These are phyloP conservation scores for Fusarium metavorans DNA, from an alignment of 2,329 filamentous ascomycete species.

Conservation along the genomic window DNA sequence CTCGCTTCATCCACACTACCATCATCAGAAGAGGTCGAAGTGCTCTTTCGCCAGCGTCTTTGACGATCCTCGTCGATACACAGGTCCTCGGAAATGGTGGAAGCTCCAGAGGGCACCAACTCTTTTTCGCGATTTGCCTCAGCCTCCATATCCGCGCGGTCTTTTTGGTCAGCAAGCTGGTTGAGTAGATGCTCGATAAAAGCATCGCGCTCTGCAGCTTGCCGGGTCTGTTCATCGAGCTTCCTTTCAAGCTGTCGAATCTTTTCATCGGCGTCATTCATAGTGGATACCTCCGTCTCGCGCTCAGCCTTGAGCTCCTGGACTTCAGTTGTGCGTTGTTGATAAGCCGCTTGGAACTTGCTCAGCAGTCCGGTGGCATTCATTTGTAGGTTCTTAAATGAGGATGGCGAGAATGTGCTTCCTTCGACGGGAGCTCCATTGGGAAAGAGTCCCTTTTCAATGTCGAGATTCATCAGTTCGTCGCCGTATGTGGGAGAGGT, in stretches of 20 bases:
- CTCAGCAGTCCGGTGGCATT: constrained; percentile 67
- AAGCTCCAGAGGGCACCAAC: constrained; percentile 51
- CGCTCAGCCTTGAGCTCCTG: constrained; percentile 65
- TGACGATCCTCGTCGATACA: constrained; percentile 64
- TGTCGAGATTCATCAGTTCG: constrained; percentile 67
- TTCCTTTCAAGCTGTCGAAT: constrained; percentile 68
- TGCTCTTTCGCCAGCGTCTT: constrained; percentile 57
- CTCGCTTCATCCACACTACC: constrained; percentile 63
- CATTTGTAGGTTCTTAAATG: constrained; percentile 71
- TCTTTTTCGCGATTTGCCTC: constrained; percentile 46
- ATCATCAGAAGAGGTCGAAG: constrained; percentile 64
- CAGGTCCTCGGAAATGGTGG: constrained; percentile 64
- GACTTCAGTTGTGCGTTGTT: constrained; percentile 62
- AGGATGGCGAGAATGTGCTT: constrained; percentile 68
- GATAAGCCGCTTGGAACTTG: constrained; percentile 70
- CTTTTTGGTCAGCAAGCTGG: constrained; percentile 66
- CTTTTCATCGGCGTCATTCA: constrained; percentile 66
- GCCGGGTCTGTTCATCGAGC: constrained; percentile 68
- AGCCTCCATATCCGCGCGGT: constrained; percentile 53
- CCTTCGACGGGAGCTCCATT: constrained; percentile 54
- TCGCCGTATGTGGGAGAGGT: constrained; percentile 56
- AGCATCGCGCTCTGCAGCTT: constrained; percentile 65
- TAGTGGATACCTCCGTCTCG: constrained; percentile 66
- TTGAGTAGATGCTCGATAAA: constrained; percentile 62
- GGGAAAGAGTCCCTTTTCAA: constrained; percentile 67